A percentile compares a stretch with the other conserved stretches of the same genome.
phyloP scores from a whole-genome alignment of 495 filamentous ascomycete species.

The Talaromyces wortmannii region DNA sequence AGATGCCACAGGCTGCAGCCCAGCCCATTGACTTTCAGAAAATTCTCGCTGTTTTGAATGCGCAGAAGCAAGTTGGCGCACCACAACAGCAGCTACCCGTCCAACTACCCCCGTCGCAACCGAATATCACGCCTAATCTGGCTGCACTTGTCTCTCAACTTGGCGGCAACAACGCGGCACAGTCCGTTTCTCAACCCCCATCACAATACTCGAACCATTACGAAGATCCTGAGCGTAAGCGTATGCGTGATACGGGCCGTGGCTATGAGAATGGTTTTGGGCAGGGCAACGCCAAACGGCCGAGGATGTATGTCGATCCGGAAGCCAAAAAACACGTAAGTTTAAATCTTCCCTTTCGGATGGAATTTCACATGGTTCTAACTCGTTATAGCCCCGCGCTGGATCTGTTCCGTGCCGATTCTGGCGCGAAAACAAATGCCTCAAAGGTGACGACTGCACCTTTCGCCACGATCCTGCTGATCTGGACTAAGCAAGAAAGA shows the following conservation, averaged over 20 bases:
- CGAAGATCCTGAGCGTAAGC: slow-evolving; percentile 40
- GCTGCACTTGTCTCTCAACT: slow-evolving; percentile 46
- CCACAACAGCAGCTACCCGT: slow-evolving; percentile 15
- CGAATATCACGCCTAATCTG: slow-evolving; percentile 29
- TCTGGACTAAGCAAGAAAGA: not conserved
- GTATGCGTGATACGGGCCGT: slow-evolving; percentile 24
- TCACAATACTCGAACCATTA: slow-evolving; percentile 13
- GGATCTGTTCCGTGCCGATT: slow-evolving; percentile 61
- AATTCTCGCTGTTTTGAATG: slow-evolving; percentile 28
- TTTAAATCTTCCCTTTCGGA: not conserved
- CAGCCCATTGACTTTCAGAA: slow-evolving; percentile 25
- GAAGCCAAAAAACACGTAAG: slow-evolving; percentile 28
- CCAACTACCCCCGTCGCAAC: slow-evolving; percentile 17
- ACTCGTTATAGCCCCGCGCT: slow-evolving; percentile 26
- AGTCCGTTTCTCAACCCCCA: slow-evolving; percentile 13
- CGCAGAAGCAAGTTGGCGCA: slow-evolving; percentile 26
- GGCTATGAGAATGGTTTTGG: slow-evolving; percentile 23
- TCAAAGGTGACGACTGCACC: slow-evolving; percentile 79
- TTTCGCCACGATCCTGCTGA: slow-evolving; percentile 55
- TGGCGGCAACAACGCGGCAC: slow-evolving; percentile 24
- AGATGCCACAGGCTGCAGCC: slow-evolving; percentile 12
- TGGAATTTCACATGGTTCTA: slow-evolving; percentile 4
- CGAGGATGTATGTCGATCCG: slow-evolving; percentile 18
- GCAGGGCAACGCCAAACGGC: slow-evolving; percentile 28
- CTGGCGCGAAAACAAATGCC: slow-evolving; percentile 71